These are phyloP conservation scores for Exophiala sp. DNA, from an alignment of 2,329 filamentous ascomycete genomes.

Conservation along the genomic window DNA sequence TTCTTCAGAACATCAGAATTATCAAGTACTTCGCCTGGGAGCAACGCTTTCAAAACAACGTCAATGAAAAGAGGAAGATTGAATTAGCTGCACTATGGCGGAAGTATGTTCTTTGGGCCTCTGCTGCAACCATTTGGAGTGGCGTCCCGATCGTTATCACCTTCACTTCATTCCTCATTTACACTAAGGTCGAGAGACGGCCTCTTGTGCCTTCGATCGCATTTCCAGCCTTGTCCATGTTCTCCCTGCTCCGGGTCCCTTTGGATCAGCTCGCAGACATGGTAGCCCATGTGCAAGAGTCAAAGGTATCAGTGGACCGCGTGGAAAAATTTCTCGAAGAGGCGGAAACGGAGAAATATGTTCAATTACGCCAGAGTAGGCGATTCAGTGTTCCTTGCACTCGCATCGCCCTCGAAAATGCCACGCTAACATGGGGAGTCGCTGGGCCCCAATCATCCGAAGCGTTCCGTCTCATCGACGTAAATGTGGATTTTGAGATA, in stretches of 20 bases:
- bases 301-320: constrained; percentile 92
- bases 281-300: constrained; percentile 96
- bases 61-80: constrained; percentile 76
- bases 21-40: constrained; percentile 99
- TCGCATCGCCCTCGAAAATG: constrained; percentile 76
- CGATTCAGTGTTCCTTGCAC: constrained; percentile 62
- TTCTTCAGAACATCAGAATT: constrained; percentile 93
- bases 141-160: constrained; percentile 92
- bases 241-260: constrained; percentile 86
- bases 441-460: constrained; percentile 55
- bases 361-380: constrained; percentile 68
- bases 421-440: constrained; percentile 83
- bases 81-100: constrained; percentile 74
- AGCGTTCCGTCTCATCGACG: constrained; percentile 73
- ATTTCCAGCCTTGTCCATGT: constrained; percentile 93
- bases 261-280: constrained; percentile 96
- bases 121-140: constrained; percentile 92
- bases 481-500: constrained; percentile 75
- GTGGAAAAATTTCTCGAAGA: constrained; percentile 91
- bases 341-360: constrained; percentile 93
- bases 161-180: constrained; percentile 90
- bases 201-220: constrained; percentile 85
- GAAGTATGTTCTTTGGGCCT: constrained; percentile 85
- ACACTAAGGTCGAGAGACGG: constrained; percentile 84
- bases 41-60: constrained; percentile 74